Evolutionary conservation across 345 rosid species (phyloP), one percentile per base, ranked within the genome.

Genomic region (Citrus mangshanensis): DNA sequence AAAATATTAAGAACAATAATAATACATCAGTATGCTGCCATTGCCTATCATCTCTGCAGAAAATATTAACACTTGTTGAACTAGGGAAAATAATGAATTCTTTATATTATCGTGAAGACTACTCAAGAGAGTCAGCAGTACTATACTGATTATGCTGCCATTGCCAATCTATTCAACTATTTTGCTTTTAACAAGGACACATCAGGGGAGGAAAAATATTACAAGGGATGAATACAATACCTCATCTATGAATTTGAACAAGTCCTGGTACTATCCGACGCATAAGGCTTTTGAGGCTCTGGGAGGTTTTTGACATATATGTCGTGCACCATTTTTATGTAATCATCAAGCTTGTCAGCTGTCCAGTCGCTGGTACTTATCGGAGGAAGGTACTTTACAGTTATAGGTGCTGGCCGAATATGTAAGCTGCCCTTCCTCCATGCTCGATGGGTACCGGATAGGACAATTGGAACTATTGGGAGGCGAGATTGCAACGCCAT

Each of bases 381-480:
- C 0, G 91, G 92, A 69, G 74, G 86, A 72, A 90, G 94, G 78
- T 75, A 89, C 79, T 73, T 89, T 49, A 89, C 86, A 12, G 85
- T 73, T 75, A 89, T 80, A 21, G 92, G 88, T 13, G 86, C 81
- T 3, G 92, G 92, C 32, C 92, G 86, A 12, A 89, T 82, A 19
- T 32, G 89, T 56, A 89, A 76, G 79, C 88, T 77, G 75, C 92
- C 91, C 51, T 90, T 90, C 72, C 89, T 87, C 92, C 92, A 90
- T 13, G 93, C 93, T 28, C 13, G 75, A 79, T 90, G 92, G 8
- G 91, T 86, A 4, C 93, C 93, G 0, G 81, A 78, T 56, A 88
- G 49, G 82, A 89, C 79, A 21, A 88, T 72, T 18, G 93, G 88
- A 77, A 89, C 85, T 38, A 88, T 77, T 27, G 90, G 90, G 8